These are phyloP conservation scores for Pachyrhizus erosus DNA, from an alignment of 306 rosid genomes.

Conservation along the genomic window DNA sequence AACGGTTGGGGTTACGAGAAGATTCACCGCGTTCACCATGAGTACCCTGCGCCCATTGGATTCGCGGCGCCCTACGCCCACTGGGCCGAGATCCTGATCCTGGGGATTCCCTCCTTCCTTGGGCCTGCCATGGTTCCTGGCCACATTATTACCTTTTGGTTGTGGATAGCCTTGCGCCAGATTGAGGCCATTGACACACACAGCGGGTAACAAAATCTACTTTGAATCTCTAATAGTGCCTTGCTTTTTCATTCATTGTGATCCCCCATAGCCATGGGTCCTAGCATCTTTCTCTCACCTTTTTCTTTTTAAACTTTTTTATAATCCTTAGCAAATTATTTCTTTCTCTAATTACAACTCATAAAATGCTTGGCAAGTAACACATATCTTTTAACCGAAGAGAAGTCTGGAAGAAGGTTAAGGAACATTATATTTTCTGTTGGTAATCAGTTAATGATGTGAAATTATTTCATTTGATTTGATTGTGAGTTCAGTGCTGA, in stretches of 20 bases:
- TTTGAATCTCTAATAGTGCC: slow-evolving; percentile 54
- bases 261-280: slow-evolving; percentile 25
- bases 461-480: too few relatives aligned
- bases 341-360: neutral
- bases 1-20: slow-evolving; percentile 91
- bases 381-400: slow-evolving; percentile 16
- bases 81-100: slow-evolving; percentile 92
- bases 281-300: slow-evolving; percentile 2
- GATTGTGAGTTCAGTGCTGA: too few relatives aligned
- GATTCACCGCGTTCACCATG: slow-evolving; percentile 89
- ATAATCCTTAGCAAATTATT: neutral
- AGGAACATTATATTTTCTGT: too few relatives aligned
- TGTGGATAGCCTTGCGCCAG: slow-evolving; percentile 91
- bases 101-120: slow-evolving; percentile 93
- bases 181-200: slow-evolving; percentile 94
- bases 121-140: slow-evolving; percentile 97
- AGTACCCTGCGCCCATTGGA: slow-evolving; percentile 90
- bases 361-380: neutral
- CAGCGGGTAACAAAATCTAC: slow-evolving; percentile 72
- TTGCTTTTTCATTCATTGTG: slow-evolving; percentile 43
- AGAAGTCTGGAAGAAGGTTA: too few relatives aligned
- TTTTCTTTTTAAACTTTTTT: neutral
- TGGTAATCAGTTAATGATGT: too few relatives aligned
- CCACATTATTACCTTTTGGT: slow-evolving; percentile 91
- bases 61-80: slow-evolving; percentile 94